A percentile compares a stretch with the other conserved stretches of the same genome.
Conservation (phyloP, 2,329 filamentous ascomycete genomes). For the Bimuria novae-zelandiae region DNA sequence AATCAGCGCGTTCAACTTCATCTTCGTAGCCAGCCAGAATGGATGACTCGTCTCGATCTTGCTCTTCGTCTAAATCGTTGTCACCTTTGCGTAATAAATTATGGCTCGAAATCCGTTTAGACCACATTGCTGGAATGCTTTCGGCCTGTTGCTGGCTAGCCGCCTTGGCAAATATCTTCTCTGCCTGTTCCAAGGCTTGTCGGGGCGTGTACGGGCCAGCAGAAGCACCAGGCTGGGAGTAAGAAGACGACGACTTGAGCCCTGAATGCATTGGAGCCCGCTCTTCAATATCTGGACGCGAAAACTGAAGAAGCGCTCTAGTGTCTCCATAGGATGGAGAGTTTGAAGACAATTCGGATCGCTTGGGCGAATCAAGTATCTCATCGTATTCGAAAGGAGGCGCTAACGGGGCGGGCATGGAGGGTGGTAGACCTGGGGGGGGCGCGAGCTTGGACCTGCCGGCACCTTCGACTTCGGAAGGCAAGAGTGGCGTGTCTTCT, state of each 20-base stretch:
- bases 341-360: conserved; percentile 28
- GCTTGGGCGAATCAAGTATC: conserved; percentile 7
- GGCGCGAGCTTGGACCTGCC: conserved; percentile 16
- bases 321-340: conserved; percentile 45
- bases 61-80: conserved; percentile 6
- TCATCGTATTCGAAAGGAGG: conserved; percentile 33
- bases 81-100: conserved; percentile 22
- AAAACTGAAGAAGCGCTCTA: conserved; percentile 33
- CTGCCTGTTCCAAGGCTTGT: conserved; percentile 36
- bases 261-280: not conserved
- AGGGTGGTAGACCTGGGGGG: conserved; percentile 29
- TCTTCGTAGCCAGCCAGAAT: not conserved
- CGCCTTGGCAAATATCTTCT: conserved; percentile 33
- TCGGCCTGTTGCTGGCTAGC: conserved; percentile 6
- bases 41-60: conserved; percentile 2
- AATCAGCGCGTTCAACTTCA: conserved; percentile 37
- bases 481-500: not conserved
- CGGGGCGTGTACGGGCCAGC: conserved; percentile 24
- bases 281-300: conserved; percentile 7
- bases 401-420: conserved; percentile 28
- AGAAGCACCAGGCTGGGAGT: conserved; percentile 25
- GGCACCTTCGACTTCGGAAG: not conserved
- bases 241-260: conserved; percentile 33
- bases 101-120: conserved; percentile 32
- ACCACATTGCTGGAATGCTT: conserved; percentile 41